Evolutionary conservation across 2,329 filamentous ascomycete species (phyloP), one percentile per base, ranked within the genome.

Genomic region (Fusarium sp.): DNA sequence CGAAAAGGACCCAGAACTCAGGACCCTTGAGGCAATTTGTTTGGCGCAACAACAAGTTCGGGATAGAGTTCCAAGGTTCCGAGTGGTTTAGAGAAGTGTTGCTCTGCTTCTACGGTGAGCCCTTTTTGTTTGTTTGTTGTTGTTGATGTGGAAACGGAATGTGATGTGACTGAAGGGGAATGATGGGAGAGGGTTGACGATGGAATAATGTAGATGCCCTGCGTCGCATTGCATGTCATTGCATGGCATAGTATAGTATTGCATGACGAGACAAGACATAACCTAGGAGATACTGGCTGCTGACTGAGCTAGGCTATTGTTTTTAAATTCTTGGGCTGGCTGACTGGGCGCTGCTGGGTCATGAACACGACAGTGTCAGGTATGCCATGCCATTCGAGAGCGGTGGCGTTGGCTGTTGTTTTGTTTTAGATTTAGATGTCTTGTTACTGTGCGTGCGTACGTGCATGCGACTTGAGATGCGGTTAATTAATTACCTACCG

Each of bases 61-160:
- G 47, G 58, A 53, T n/a, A 41, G 24, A 37, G 11, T 28, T 32
- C n/a, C 33, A 37, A 11, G 26, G 33, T 40, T 44, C 57, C 43
- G 58, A 35, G 48, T 45, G 49, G 60, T 19, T 40, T 51, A 30
- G 22, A 59, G 17, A 56, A n/a, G 52, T 32, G 50, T 56, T 56
- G 63, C 30, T 44, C 24, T 56, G 63, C 30, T 44, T 20, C 24
- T 55, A n/a, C 32, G 22, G 33, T 14, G 37, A 48, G 62, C 35
- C 35, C 10, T 30, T 30, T 30, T 4, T 30, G 28, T 30, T 30
- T 30, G 28, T 30, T 30, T 30, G 17, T 26, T 59, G 43, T 64
- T 68, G 53, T 67, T 68, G 55, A 65, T 65, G 62, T 47, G 62
- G 62, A 65, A 66, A 66, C 63, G 63, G 63, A 66, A 66, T 66